A percentile compares a stretch with the other conserved stretches of the same genome.
phyloP scores from a whole-genome alignment of 805 yeast species.

The Schizosaccharomyces cryophilus region DNA sequence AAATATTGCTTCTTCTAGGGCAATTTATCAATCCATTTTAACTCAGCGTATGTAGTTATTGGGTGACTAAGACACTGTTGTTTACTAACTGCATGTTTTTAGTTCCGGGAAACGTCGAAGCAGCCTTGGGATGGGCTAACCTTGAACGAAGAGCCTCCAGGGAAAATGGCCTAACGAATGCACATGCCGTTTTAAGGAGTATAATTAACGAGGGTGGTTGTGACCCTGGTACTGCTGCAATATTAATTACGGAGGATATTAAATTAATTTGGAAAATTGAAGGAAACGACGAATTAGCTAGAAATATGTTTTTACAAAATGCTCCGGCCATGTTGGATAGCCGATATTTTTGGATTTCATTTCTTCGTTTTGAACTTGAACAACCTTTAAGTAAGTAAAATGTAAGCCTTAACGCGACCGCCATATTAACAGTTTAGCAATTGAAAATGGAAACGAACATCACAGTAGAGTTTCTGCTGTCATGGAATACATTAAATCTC shows the following conservation, averaged over 20 bases:
- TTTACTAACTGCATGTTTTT: not conserved
- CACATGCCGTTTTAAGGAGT: slow-evolving; percentile 3
- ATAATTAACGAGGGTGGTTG: slow-evolving; percentile 6
- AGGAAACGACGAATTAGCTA: slow-evolving; percentile 10
- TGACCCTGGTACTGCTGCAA: slow-evolving; percentile 4
- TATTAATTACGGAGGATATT: slow-evolving; percentile 11
- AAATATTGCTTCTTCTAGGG: slow-evolving; percentile 10
- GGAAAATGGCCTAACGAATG: not conserved
- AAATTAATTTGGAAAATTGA: slow-evolving; percentile 8
- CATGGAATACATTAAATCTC: slow-evolving; percentile 6
- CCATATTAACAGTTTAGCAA: slow-evolving; percentile 1
- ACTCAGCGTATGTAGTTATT: slow-evolving; percentile 4
- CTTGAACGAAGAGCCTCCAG: slow-evolving; percentile 10
- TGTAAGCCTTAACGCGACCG: not conserved
- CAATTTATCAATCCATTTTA: slow-evolving; percentile 11
- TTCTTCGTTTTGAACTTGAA: slow-evolving; percentile 13
- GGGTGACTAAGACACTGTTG: not conserved
- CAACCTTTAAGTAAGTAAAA: slow-evolving; percentile 6
- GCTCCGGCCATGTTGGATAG: slow-evolving; percentile 8
- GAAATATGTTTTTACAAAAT: slow-evolving; percentile 8
- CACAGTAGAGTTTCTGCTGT: not conserved
- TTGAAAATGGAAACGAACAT: not conserved
- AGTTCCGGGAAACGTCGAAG: slow-evolving; percentile 13
- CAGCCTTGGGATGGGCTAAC: slow-evolving; percentile 10
- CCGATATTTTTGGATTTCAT: slow-evolving; percentile 14